Evolutionary conservation across 495 filamentous ascomycete species (phyloP).

Genomic region (Lentithecium fluviatile): DNA sequence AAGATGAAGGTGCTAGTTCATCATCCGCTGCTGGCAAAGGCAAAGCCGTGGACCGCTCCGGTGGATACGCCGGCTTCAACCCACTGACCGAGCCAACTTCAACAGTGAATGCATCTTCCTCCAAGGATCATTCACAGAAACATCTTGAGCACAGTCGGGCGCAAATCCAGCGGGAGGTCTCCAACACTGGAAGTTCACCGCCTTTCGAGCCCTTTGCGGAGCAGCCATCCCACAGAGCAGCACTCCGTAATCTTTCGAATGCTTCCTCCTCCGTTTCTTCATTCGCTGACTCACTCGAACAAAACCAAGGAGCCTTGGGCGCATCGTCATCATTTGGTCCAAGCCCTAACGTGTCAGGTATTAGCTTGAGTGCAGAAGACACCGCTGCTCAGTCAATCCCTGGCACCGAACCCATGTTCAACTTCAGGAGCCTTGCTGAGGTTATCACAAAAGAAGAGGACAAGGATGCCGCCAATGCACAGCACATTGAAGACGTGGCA

Average conservation of each 20-base stretch:
- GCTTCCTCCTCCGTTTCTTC: constrained; percentile 80
- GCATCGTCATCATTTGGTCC: constrained; percentile 47
- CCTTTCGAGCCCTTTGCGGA: constrained; percentile 34
- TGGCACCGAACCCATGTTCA: constrained; percentile 78
- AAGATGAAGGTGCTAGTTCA: constrained; percentile 17
- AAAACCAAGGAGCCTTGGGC: constrained; percentile 34
- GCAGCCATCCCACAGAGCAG: constrained; percentile 55
- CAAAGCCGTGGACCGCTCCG: constrained; percentile 70
- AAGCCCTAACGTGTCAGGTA: constrained; percentile 43
- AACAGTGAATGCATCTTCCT: constrained; percentile 35
- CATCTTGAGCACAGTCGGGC: constrained; percentile 40
- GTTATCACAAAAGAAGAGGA: constrained; percentile 75
- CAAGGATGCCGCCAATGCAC: constrained; percentile 23
- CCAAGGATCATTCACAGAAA: constrained; percentile 37
- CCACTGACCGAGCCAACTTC: constrained; percentile 40
- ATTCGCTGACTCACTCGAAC: constrained; percentile 61
- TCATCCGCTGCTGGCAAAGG: constrained; percentile 61
- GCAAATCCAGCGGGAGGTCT: constrained; percentile 40
- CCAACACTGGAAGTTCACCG: constrained; percentile 9
- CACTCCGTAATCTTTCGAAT: constrained; percentile 76
- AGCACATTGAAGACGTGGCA: constrained; percentile 38
- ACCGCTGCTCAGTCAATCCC: constrained; percentile 34
- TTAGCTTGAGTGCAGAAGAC: constrained; percentile 40
- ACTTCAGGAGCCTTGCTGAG: constrained; percentile 82
- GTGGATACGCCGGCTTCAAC: constrained; percentile 36